phyloP scores from a whole-genome alignment of 371 early-diverging fungal genomes.

The Mucor plumbeus region DNA sequence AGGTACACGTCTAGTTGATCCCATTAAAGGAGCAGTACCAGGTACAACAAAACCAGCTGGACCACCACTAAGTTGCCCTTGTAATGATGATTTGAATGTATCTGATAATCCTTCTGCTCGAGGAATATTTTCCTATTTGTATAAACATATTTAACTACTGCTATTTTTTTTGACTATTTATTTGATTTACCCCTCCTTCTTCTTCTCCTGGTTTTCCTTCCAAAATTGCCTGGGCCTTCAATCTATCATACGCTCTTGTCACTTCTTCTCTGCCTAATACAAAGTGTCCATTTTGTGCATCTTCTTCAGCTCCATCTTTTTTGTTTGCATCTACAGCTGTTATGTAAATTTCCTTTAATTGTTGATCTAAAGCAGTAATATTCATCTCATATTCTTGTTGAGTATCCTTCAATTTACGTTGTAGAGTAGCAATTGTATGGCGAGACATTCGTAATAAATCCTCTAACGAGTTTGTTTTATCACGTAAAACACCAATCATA shows the following conservation, averaged over 20 bases:
- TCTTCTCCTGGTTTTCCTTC: slow-evolving; percentile 45
- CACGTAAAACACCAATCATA: slow-evolving; percentile 74
- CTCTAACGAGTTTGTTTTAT: slow-evolving; percentile 77
- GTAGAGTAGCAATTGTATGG: slow-evolving; percentile 78
- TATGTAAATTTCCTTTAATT: slow-evolving; percentile 69
- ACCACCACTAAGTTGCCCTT: slow-evolving; percentile 40
- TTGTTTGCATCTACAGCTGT: slow-evolving; percentile 63
- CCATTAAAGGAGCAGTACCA: slow-evolving; percentile 51
- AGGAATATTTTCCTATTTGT: slow-evolving; percentile 32
- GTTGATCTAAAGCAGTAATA: slow-evolving; percentile 70
- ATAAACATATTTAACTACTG: neutral
- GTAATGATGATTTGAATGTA: slow-evolving; percentile 41
- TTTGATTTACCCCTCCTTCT: slow-evolving; percentile 14
- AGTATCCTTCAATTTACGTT: slow-evolving; percentile 70
- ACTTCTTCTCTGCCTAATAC: slow-evolving; percentile 39
- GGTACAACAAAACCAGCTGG: slow-evolving; percentile 49
- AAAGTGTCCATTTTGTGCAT: slow-evolving; percentile 40
- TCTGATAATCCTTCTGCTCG: slow-evolving; percentile 52
- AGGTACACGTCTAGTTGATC: slow-evolving; percentile 42
- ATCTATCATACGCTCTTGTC: slow-evolving; percentile 44
- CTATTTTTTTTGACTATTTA: neutral
- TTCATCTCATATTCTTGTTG: slow-evolving; percentile 72
- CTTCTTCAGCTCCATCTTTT: slow-evolving; percentile 40
- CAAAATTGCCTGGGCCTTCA: slow-evolving; percentile 50
- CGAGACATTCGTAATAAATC: slow-evolving; percentile 82